Evolutionary conservation across 768 basidiomycete species (phyloP).

Genomic region (Leccinum incarnatum): DNA sequence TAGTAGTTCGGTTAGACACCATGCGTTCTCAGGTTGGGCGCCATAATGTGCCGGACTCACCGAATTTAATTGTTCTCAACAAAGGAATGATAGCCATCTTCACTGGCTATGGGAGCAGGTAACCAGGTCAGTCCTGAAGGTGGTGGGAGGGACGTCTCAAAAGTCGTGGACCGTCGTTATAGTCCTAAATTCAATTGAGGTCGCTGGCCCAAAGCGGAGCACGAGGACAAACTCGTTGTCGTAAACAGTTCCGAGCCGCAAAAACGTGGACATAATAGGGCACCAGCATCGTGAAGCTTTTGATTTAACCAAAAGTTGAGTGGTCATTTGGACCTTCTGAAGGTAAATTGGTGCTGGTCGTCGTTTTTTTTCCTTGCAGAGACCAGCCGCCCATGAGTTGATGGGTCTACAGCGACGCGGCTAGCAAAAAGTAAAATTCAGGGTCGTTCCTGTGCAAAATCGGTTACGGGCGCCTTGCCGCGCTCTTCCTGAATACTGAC

Average conservation of each 20-base stretch:
- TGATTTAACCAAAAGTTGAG: background rate
- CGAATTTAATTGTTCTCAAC: constrained; percentile 20
- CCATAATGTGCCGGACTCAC: constrained; percentile 15
- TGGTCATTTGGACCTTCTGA: background rate
- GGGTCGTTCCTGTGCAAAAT: constrained; percentile 5
- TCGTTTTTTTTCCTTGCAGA: background rate
- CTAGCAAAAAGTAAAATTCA: background rate
- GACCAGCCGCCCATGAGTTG: background rate
- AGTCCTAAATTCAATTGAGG: background rate
- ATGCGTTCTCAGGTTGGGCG: background rate
- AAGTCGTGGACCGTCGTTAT: background rate
- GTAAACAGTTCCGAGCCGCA: background rate
- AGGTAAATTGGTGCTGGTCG: background rate
- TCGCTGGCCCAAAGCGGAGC: background rate
- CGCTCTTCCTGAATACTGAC: background rate
- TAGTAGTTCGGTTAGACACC: constrained; percentile 1
- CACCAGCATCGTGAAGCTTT: background rate
- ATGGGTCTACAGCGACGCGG: background rate
- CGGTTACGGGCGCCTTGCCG: background rate
- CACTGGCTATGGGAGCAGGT: background rate
- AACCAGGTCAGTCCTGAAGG: background rate
- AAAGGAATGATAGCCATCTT: constrained; percentile 26
- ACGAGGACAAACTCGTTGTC: background rate
- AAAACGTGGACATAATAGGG: constrained; percentile 10
- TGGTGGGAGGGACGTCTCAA: background rate